phyloP scores from a whole-genome alignment of 768 basidiomycete genomes.

The Phanerodontia chrysosporium region DNA sequence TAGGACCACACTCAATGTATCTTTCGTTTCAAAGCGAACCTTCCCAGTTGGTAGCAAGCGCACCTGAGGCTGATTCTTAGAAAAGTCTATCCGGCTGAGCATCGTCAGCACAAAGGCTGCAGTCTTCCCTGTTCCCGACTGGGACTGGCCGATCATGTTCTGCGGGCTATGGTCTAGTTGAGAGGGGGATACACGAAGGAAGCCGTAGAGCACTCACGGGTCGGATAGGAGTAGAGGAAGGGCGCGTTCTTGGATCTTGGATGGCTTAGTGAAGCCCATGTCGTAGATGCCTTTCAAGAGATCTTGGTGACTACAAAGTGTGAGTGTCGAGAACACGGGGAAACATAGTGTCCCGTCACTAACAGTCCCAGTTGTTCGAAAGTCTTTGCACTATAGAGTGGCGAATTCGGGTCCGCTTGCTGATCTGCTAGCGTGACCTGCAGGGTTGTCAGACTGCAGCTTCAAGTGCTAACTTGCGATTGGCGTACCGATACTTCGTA shows the following conservation, averaged over 20 bases:
- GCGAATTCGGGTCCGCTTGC: constrained; percentile 94
- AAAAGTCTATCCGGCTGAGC: constrained; percentile 90
- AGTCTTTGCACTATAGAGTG: constrained; percentile 85
- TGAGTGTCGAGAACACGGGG: neutral
- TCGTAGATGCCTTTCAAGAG: constrained; percentile 91
- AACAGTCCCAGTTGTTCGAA: constrained; percentile 96
- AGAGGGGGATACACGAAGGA: neutral
- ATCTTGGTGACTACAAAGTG: constrained; percentile 60
- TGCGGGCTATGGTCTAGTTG: constrained; percentile 60
- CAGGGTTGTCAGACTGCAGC: constrained; percentile 1
- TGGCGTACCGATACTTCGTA: constrained; percentile 74
- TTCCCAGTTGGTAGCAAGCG: constrained; percentile 7
- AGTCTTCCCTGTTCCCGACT: constrained; percentile 98
- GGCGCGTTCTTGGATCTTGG: constrained; percentile 97
- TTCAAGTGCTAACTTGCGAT: neutral
- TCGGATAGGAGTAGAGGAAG: constrained; percentile 53
- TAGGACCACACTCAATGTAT: neutral
- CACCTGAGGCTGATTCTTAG: constrained; percentile 80
- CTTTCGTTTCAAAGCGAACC: constrained; percentile 3
- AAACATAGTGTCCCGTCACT: constrained; percentile 27
- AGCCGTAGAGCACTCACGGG: neutral
- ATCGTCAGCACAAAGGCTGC: constrained; percentile 98
- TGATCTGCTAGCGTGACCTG: constrained; percentile 96
- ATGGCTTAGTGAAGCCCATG: constrained; percentile 95
- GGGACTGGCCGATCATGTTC: constrained; percentile 99